These are phyloP conservation scores for Vinca minor DNA, from an alignment of 257 asterid species.

Conservation along the genomic window DNA sequence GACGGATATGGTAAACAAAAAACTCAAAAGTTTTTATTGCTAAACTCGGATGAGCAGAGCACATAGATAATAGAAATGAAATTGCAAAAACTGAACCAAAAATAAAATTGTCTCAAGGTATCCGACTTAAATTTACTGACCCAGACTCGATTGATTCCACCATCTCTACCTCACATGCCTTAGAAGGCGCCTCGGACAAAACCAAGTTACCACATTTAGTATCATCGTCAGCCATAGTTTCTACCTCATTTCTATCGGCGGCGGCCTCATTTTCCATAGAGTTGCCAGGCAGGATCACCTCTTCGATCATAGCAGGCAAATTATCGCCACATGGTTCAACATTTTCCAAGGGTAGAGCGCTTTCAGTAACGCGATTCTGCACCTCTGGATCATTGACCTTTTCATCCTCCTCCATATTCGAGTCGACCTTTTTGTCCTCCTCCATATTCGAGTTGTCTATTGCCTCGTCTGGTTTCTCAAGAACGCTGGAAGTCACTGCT, in stretches of 20 bases:
- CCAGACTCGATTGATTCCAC: conserved; percentile 57
- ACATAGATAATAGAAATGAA: conserved; percentile 28
- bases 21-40: conserved; percentile 40
- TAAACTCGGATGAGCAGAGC: conserved; percentile 34
- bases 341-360: conserved; percentile 19
- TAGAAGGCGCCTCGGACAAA: conserved; percentile 51
- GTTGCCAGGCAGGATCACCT: conserved; percentile 11
- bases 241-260: conserved; percentile 26
- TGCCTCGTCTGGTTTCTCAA: conserved; percentile 25
- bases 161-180: conserved; percentile 66
- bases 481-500: conserved; percentile 15
- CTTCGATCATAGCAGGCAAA: conserved; percentile 21
- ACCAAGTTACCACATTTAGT: conserved; percentile 39
- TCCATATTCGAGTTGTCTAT: conserved; percentile 16
- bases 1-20: not conserved
- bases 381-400: conserved; percentile 12
- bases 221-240: conserved; percentile 31
- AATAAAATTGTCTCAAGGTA: conserved; percentile 92
- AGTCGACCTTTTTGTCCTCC: too few species aligned
- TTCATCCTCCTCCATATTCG: too few species aligned
- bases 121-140: conserved; percentile 86
- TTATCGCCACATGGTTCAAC: conserved; percentile 25
- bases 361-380: conserved; percentile 16
- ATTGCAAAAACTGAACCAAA: conserved; percentile 45
- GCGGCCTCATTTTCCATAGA: conserved; percentile 5